These are phyloP conservation scores for Thecaphora thlaspeos DNA, from an alignment of 1,284 basidiomycete genomes.

Conservation along the genomic window DNA sequence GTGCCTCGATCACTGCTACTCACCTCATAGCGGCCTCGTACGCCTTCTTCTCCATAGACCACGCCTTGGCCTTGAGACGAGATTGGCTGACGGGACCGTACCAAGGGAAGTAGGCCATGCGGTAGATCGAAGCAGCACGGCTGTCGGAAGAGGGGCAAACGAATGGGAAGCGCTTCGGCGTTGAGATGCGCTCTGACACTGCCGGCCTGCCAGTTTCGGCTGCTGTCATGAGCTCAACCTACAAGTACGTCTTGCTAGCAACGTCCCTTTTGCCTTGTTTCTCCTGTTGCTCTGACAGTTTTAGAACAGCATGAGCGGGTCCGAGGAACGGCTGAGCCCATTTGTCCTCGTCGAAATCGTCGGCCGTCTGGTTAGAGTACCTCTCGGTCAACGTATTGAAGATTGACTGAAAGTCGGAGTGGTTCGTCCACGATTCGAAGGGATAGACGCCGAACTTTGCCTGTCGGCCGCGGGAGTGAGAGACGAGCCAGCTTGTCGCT, in stretches of 20 bases:
- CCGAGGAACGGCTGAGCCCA: slow-evolving; percentile 24
- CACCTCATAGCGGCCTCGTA: neutral
- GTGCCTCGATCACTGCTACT: too few species aligned
- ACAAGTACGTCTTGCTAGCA: slow-evolving; percentile 21
- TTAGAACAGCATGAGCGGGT: slow-evolving; percentile 11
- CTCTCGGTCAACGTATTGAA: slow-evolving; percentile 9
- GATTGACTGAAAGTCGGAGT: slow-evolving; percentile 18
- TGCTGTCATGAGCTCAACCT: too few species aligned
- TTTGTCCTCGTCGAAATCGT: slow-evolving; percentile 16
- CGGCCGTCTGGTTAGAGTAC: slow-evolving; percentile 10
- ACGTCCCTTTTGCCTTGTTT: neutral
- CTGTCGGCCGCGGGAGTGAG: too few species aligned
- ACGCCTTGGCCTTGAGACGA: neutral
- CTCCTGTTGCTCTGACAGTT: slow-evolving; percentile 5
- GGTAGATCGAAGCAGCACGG: neutral
- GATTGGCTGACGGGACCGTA: neutral
- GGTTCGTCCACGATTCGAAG: neutral
- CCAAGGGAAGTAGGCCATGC: neutral
- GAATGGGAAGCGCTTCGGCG: too few species aligned
- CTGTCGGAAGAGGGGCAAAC: too few species aligned
- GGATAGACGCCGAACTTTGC: neutral
- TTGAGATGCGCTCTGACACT: too few species aligned
- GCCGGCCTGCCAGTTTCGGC: too few species aligned
- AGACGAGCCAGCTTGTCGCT: too few species aligned
- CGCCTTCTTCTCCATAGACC: neutral